Base-by-base conservation (phyloP, 352 stramenopile genomes). In the Phytophthora rubi region DNA sequence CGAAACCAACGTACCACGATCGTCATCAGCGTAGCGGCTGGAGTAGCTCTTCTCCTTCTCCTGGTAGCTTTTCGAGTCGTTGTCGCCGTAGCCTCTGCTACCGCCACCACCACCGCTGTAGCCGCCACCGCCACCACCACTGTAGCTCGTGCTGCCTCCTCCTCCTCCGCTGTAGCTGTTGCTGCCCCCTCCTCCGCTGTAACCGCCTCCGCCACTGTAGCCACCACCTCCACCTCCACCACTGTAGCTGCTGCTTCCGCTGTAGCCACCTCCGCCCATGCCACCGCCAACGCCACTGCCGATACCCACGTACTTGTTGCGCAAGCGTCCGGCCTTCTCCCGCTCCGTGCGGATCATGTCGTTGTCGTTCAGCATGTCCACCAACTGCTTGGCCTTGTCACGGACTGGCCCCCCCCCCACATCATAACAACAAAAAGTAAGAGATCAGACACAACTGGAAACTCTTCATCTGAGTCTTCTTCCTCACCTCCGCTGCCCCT, bases 261-360 rank as follows among this genome's bases (percentile, higher is more conserved):
- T 83, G 62, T 79, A 85, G 44, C 72, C 68, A 15, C 76, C 68
- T 55, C 73, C 67, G 48, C 78, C 71, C 48, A 76, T 75, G 32
- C 71, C 67, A 9, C 76, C 80, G 53, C 80, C 86, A 49, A 82
- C 75, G 23, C 81, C 76, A 30, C 80, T 86, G 21, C 89, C 85
- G 58, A 97, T 94, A 26, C 90, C 90, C 61, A 91, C 90, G 65
- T 95, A 97, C 75, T 97, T 97, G 76, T 96, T 89, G 4, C 89
- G 86, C 48, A 97, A 65, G 52, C 86, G 83, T 44, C 86, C 80
- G 2, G 90, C 89, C 70, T 96, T 97, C 74, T 97, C 89, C 59
- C 90, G 80, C 65, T 97, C 90, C 6, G 94, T 88, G 12, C 89
- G 88, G 45, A 97, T 97, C 59, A 85, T 89, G 35, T 96, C 88